These are phyloP conservation scores for Passalora sequoiae DNA, from an alignment of 2,329 filamentous ascomycete genomes.

Conservation along the genomic window DNA sequence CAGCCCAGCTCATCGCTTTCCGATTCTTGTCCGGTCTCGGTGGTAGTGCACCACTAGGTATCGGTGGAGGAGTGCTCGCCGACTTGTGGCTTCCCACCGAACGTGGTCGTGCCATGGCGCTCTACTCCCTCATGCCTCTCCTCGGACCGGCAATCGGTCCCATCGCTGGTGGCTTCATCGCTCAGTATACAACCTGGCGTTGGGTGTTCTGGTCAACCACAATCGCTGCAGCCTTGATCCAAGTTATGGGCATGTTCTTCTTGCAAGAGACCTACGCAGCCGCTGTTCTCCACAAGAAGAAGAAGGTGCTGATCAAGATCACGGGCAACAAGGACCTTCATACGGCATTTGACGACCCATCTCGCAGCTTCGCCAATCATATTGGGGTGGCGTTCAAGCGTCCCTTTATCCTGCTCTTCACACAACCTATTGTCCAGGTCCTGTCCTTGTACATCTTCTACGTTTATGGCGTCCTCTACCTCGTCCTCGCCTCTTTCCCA, in stretches of 20 bases:
- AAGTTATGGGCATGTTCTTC: constrained; percentile 57
- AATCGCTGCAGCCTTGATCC: constrained; percentile 58
- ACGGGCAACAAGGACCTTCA: constrained; percentile 58
- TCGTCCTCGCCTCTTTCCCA: constrained; percentile 36
- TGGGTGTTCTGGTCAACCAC: constrained; percentile 68
- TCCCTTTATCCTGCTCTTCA: constrained; percentile 35
- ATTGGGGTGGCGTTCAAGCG: constrained; percentile 32
- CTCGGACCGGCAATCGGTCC: constrained; percentile 63
- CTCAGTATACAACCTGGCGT: constrained; percentile 60
- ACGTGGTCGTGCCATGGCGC: constrained; percentile 57
- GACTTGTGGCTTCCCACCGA: constrained; percentile 59
- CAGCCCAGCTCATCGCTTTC: constrained; percentile 34
- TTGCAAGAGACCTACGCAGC: constrained; percentile 63
- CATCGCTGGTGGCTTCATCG: constrained; percentile 61
- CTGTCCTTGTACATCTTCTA: constrained; percentile 37
- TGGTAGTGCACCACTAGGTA: constrained; percentile 35
- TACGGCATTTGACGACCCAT: constrained; percentile 43
- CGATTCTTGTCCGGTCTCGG: constrained; percentile 37
- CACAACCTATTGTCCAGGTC: constrained; percentile 36
- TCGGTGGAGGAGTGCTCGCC: constrained; percentile 38
- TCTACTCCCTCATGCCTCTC: constrained; percentile 60
- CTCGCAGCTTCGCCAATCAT: constrained; percentile 31
- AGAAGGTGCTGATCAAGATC: constrained; percentile 51
- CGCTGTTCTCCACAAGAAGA: constrained; percentile 56
- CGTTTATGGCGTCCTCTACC: constrained; percentile 38